These are phyloP conservation scores for Penicillium bialowiezense DNA, from an alignment of 495 filamentous ascomycete genomes.

Conservation along the genomic window DNA sequence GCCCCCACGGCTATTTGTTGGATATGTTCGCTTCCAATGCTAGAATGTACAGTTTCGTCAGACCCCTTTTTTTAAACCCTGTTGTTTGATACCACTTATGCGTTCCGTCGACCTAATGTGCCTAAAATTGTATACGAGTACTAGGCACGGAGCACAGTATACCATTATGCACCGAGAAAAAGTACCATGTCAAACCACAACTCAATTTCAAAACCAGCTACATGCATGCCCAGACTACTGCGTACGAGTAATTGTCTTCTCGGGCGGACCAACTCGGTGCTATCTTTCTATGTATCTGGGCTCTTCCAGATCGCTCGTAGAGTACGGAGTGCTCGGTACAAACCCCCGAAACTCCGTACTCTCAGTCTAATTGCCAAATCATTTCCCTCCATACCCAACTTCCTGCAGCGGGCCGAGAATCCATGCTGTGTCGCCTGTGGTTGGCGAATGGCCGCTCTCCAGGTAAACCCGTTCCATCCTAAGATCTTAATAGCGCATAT, in stretches of 20 bases:
- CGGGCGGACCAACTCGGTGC: conserved; percentile 11
- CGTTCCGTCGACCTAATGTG: conserved; percentile 4
- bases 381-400: conserved; percentile 12
- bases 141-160: background rate
- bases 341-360: background rate
- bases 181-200: background rate
- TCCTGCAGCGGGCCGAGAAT: conserved; percentile 24
- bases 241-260: conserved; percentile 1
- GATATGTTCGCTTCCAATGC: background rate
- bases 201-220: conserved; percentile 16
- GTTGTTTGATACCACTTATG: conserved; percentile 6
- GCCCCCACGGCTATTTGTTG: background rate
- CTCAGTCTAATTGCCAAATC: conserved; percentile 9
- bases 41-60: background rate
- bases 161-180: background rate
- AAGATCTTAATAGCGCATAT: background rate
- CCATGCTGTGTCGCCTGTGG: conserved; percentile 11
- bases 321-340: too few relatives aligned
- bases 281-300: background rate
- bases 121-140: background rate
- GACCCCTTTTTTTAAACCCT: background rate
- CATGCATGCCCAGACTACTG: conserved; percentile 19
- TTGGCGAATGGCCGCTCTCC: background rate
- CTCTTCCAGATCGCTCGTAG: conserved; percentile 10
- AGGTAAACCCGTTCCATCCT: background rate